Percentiles rank a stretch among this genome's conserved stretches.
Conservation (phyloP, 768 basidiomycete species). For the Suillus luteus region DNA sequence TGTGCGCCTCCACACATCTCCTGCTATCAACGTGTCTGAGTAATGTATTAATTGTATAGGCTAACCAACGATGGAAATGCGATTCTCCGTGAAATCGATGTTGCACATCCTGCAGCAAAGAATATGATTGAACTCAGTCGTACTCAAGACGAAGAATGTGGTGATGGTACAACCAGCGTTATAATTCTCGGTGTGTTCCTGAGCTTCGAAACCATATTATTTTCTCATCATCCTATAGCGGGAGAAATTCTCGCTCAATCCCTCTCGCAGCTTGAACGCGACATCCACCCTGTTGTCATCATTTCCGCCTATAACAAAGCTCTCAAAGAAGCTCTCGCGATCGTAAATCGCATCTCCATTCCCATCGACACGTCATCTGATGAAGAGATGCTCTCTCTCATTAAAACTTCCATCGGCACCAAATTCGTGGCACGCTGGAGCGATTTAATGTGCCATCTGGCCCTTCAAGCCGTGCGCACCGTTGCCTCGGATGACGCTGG, state of each 20-base stretch:
- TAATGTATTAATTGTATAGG: slow-evolving; percentile 41
- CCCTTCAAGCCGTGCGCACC: slow-evolving; percentile 87
- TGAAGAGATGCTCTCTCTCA: slow-evolving; percentile 90
- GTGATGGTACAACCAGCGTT: slow-evolving; percentile 97
- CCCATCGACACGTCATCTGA: slow-evolving; percentile 89
- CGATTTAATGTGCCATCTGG: slow-evolving; percentile 95
- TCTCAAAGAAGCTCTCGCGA: slow-evolving; percentile 86
- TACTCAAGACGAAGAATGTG: slow-evolving; percentile 99
- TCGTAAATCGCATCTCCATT: slow-evolving; percentile 84
- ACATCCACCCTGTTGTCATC: slow-evolving; percentile 98
- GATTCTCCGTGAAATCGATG: slow-evolving; percentile 97
- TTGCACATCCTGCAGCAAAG: slow-evolving; percentile 98
- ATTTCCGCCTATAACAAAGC: slow-evolving; percentile 98
- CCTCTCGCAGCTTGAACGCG: slow-evolving; percentile 88
- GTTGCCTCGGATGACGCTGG: slow-evolving; percentile 79
- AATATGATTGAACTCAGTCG: slow-evolving; percentile 99
- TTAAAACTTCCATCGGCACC: slow-evolving; percentile 98
- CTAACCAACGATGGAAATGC: slow-evolving; percentile 99
- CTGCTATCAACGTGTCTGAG: not conserved
- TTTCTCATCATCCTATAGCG: slow-evolving; percentile 43
- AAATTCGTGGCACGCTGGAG: slow-evolving; percentile 97
- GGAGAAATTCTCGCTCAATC: slow-evolving; percentile 98
- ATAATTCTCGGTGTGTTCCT: slow-evolving; percentile 86
- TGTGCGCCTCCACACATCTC: slow-evolving; percentile 52
- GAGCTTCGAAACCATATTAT: not conserved